Evolutionary conservation across 768 basidiomycete genomes (phyloP), one percentile per base, ranked within the genome.

Genomic region (Obba rivulosa): DNA sequence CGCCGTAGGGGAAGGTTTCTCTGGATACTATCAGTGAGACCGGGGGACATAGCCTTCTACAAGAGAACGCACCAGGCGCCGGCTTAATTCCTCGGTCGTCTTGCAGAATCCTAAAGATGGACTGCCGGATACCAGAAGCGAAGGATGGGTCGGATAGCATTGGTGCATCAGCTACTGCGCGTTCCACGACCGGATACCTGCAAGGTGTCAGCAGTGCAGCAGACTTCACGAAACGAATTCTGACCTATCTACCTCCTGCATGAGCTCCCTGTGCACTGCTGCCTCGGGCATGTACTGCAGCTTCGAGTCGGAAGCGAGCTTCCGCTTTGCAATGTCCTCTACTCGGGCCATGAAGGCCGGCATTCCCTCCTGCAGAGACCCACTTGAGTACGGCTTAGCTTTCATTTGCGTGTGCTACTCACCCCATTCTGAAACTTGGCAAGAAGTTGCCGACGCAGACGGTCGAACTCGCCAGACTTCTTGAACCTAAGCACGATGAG

Each of bases 401-500:
- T 8, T 16, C 17, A 2, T 11, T 11, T 10, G 4, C 18, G n/a
- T 35, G 42, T 49, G 46, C 37, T 16, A 69, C 79, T 51, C 63
- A 86, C 85, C 57, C 80, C 76, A 55, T 69, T 73, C 56, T 79
- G 77, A 62, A 86, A 85, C 57, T 81, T 70, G 5, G 71, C 58
- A 34, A 87, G 62, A 20, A 89, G 67, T 63, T 87, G 80, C 43
- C 78, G 76, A 42, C 86, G 75, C 52, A 87, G 61, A 20, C 81
- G 78, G 55, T 88, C 85, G 55, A 87, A 87, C 66, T 88, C 84
- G 23, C 85, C 86, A 10, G 84, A 85, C 57, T 81, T 83, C 65
- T 88, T 87, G 70, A 87, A 88, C 57, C 86, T 88, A 55, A 25
- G 28, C 34, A 16, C n/a, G 34, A 37, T 41, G 22, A 14, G 40